Percentiles rank a stretch among this genome's conserved stretches.
Conservation (phyloP, 768 basidiomycete species). For the Kwoniella dendrophila region DNA sequence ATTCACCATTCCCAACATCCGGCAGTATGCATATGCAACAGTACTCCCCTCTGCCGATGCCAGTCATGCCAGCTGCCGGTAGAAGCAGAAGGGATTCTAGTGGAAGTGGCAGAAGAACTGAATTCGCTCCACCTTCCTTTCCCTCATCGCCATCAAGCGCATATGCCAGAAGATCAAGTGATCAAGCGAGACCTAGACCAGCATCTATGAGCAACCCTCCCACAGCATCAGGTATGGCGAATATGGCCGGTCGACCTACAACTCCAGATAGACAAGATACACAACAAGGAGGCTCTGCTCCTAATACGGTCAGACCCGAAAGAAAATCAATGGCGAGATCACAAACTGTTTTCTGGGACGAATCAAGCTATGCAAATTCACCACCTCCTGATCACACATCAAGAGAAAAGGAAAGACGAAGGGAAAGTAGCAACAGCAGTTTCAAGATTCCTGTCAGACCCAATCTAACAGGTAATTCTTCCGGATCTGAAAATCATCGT, state of each 20-base stretch:
- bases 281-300: slow-evolving; percentile 21
- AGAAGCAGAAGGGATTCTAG: slow-evolving; percentile 14
- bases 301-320: slow-evolving; percentile 19
- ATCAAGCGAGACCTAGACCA: slow-evolving; percentile 22
- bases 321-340: slow-evolving; percentile 35
- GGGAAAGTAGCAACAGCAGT: neutral
- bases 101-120: neutral
- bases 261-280: neutral
- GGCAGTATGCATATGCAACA: slow-evolving; percentile 12
- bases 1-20: slow-evolving; percentile 9
- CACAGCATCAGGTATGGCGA: neutral
- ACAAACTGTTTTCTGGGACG: slow-evolving; percentile 55
- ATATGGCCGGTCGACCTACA: slow-evolving; percentile 7
- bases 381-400: neutral
- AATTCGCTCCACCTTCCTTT: slow-evolving; percentile 1
- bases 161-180: slow-evolving; percentile 6
- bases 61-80: slow-evolving; percentile 15
- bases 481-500: slow-evolving; percentile 10
- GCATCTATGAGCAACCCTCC: slow-evolving; percentile 23
- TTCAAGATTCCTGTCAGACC: slow-evolving; percentile 10
- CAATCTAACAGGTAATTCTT: slow-evolving; percentile 15
- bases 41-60: slow-evolving; percentile 17
- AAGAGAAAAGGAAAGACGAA: neutral
- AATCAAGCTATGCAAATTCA: slow-evolving; percentile 39
- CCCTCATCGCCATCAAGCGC: slow-evolving; percentile 16